Evolutionary conservation across 2,329 filamentous ascomycete genomes (phyloP), one percentile per base, ranked within the genome.

Genomic region (Lachnellula willkommii): DNA sequence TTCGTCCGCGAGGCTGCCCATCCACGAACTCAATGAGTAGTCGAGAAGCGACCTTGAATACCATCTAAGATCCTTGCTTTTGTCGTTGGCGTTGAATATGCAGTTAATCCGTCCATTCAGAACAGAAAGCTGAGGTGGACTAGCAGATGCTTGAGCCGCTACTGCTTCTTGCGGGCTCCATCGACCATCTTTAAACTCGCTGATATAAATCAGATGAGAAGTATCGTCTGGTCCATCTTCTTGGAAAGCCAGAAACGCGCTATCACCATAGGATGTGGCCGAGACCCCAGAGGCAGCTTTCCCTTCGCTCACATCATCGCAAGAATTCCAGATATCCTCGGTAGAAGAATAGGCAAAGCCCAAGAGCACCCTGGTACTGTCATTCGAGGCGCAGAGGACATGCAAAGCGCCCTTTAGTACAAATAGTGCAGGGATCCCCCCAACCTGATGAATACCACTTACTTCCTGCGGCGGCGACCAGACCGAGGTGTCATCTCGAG

Each of bases 1-100:
- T 26, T 75, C 73, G 63, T 86, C 80, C 9, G 76, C 74, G 20
- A 89, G 71, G 28, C 77, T 70, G 24, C 72, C 70, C 85, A 89
- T 89, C 87, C 87, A 88, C 24, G 74, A 73, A 50, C 76, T 69
- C 35, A 83, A 70, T 28, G 62, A 61, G 53, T 69, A 72, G 47
- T 57, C 54, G 28, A 71, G 57, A 15, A 71, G 62, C 1, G 68
- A 65, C 52, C 69, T 64, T 48, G 70, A 71, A 60, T 68, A 73
- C 71, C 71, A 73, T 11, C 63, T 65, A 42, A 73, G 63, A 51
- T 71, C 67, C 17, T 63, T 66, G n/a, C 59, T 59, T 24, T 63
- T 58, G 39, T 64, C 66, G 40, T 65, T 64, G 1, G 60, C 61
- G 60, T 68, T 67, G 64, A 71, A 70, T 54, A 71, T 62, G 61